phyloP scores from a whole-genome alignment of 2,329 filamentous ascomycete species.

The Hypoxylon sp. region DNA sequence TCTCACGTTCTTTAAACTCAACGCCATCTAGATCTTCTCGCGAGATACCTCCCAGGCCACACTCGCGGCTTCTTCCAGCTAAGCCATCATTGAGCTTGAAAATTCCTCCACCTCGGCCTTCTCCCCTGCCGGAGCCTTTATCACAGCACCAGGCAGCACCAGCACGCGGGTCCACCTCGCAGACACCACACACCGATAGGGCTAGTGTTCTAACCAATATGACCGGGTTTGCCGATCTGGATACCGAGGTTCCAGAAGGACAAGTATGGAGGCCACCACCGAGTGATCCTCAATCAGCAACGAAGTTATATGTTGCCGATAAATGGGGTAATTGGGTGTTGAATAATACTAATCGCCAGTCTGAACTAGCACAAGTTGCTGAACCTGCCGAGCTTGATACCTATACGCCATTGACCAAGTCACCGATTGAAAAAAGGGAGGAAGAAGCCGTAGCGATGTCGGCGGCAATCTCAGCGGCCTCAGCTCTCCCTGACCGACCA shows the following conservation, averaged over 20 bases:
- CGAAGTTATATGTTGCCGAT: conserved; percentile 64
- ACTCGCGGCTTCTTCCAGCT: conserved; percentile 59
- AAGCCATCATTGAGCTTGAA: conserved; percentile 59
- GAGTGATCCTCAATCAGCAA: conserved; percentile 58
- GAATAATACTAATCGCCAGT: conserved; percentile 52
- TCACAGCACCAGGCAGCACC: conserved; percentile 28
- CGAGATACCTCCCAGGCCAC: conserved; percentile 48
- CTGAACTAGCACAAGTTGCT: conserved; percentile 37
- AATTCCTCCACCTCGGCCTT: conserved; percentile 47
- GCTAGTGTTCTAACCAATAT: conserved; percentile 54
- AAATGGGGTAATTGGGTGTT: conserved; percentile 66
- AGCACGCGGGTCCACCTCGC: conserved; percentile 52
- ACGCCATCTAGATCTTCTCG: conserved; percentile 34
- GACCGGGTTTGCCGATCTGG: conserved; percentile 51
- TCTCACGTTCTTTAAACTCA: conserved; percentile 54
- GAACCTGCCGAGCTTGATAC: conserved; percentile 47
- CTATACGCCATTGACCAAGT: conserved; percentile 50
- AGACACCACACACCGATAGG: conserved; percentile 65
- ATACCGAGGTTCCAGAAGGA: conserved; percentile 51
- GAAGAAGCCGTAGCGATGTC: conserved; percentile 43
- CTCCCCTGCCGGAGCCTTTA: conserved; percentile 16
- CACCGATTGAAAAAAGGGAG: conserved; percentile 47
- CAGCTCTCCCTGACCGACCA: conserved; percentile 44
- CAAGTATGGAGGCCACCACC: conserved; percentile 65
- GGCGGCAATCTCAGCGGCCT: conserved; percentile 41